Conservation (phyloP, 352 stramenopile species). For the Phytophthora sp. region DNA sequence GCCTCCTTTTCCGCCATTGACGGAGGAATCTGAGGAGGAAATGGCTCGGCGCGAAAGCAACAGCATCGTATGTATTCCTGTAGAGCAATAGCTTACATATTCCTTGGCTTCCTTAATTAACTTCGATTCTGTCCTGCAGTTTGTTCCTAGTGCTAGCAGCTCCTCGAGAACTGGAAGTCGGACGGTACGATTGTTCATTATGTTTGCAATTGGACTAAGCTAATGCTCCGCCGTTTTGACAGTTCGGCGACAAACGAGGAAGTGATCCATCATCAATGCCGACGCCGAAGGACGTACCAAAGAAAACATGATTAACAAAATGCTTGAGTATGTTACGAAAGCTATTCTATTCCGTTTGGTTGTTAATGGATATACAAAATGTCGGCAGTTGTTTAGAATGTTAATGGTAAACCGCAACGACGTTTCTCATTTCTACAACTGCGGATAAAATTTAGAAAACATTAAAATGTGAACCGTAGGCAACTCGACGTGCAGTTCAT, state of each 20-base stretch:
- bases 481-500: no score
- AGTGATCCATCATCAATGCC: conserved; percentile 9
- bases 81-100: neutral
- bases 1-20: conserved; percentile 38
- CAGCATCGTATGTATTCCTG: conserved; percentile 38
- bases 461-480: no score
- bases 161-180: conserved; percentile 12
- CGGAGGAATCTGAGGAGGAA: conserved; percentile 70
- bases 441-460: no score
- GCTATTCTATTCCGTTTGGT: neutral
- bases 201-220: no score
- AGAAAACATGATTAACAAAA: no score
- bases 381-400: no score
- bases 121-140: conserved; percentile 9
- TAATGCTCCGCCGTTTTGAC: no score
- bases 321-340: neutral
- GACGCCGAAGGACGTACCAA: conserved; percentile 1
- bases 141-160: conserved; percentile 16
- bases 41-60: conserved; percentile 64
- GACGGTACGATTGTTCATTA: conserved; percentile 9
- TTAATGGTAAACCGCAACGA: no score
- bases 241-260: conserved; percentile 22
- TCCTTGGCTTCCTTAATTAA: conserved; percentile 5
- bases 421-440: no score
- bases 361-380: no score